A percentile compares a stretch with the other conserved stretches of the same genome.
Evolutionary conservation across 352 stramenopile genomes (phyloP).

Genomic region (Globisporangium middletonii): DNA sequence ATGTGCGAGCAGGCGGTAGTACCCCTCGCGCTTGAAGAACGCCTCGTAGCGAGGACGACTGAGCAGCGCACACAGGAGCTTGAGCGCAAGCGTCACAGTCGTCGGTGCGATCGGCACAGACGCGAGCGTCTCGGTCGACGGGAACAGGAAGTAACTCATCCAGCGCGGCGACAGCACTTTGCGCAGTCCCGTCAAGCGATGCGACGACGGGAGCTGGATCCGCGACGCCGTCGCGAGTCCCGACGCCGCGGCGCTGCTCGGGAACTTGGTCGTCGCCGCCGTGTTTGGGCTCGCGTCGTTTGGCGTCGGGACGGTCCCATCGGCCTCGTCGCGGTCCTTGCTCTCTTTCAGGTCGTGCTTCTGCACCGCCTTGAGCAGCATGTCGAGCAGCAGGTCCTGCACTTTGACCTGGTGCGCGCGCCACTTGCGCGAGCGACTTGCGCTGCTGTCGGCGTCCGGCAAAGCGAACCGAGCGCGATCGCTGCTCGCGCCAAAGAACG

Average conservation of each 20-base stretch:
- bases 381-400: conserved; percentile 57
- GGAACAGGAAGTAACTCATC: conserved; percentile 64
- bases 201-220: conserved; percentile 36
- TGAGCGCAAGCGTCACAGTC: conserved; percentile 46
- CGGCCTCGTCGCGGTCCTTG: conserved; percentile 36
- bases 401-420: conserved; percentile 33
- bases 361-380: conserved; percentile 58
- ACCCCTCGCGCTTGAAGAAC: conserved; percentile 60
- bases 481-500: background rate
- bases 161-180: conserved; percentile 55
- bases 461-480: background rate
- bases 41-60: conserved; percentile 39
- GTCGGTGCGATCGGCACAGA: conserved; percentile 28
- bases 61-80: conserved; percentile 42
- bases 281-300: conserved; percentile 2
- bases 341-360: conserved; percentile 70
- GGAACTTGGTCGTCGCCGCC: background rate
- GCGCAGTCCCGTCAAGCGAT: conserved; percentile 48
- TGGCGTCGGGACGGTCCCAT: conserved; percentile 11
- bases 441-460: background rate
- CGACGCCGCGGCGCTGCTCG: conserved; percentile 3
- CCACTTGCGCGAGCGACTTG: conserved; percentile 2
- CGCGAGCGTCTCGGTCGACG: conserved; percentile 8
- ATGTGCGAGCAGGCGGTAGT: conserved; percentile 58
- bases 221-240: conserved; percentile 17